phyloP scores from a whole-genome alignment of 176 grass and related monocot species.

The Thalia dealbata region DNA sequence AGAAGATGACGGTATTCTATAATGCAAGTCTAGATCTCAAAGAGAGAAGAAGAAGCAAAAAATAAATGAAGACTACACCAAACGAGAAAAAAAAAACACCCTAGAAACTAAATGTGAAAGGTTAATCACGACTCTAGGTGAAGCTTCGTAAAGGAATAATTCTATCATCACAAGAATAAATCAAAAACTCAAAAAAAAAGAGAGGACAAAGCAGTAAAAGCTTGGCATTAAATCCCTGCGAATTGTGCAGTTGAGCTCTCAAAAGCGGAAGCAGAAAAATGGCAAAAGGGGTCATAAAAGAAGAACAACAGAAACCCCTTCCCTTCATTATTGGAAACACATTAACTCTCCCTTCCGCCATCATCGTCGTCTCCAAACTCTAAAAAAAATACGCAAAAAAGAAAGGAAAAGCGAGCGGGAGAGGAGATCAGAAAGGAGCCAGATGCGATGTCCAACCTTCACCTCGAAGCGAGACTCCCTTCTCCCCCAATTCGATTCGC shows the following conservation, averaged over 20 bases:
- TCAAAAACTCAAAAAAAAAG: neutral
- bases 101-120: neutral
- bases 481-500: neutral
- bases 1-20: neutral
- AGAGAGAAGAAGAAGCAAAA: neutral
- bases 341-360: neutral
- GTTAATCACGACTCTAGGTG: neutral
- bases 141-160: neutral
- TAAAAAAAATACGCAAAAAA: neutral
- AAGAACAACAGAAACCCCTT: neutral
- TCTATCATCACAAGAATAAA: neutral
- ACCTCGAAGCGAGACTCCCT: neutral
- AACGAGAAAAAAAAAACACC: neutral
- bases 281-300: neutral
- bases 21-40: neutral
- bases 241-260: neutral
- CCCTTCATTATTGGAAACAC: neutral
- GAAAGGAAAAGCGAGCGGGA: neutral
- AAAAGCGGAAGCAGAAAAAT: constrained; percentile 4
- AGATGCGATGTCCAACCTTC: neutral
- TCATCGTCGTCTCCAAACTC: neutral
- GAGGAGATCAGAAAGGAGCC: neutral
- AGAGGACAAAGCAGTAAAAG: neutral
- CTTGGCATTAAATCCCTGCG: neutral
- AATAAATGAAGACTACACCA: neutral